Evolutionary conservation across 2,329 filamentous ascomycete genomes (phyloP), one percentile per base, ranked within the genome.

Genomic region (Hypoxylon sp.): DNA sequence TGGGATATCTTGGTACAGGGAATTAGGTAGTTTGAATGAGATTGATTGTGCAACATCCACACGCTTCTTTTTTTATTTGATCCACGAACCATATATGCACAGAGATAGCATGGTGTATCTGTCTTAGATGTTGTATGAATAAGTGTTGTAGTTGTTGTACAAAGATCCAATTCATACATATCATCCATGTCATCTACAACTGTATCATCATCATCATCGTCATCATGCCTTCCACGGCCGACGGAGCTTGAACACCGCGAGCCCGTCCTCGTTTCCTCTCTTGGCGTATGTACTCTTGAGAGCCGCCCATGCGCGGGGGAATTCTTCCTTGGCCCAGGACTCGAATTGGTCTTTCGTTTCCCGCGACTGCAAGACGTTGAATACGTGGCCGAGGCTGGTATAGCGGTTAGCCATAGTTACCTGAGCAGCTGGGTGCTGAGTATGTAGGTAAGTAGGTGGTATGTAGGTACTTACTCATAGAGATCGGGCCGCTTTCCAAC

Each of bases 331-430:
- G 2, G 88, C 88, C 91, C 91, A 96, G 11, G 79, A 74, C 67
- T 91, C 86, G 48, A 95, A 87, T 26, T 83, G 75, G 4, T 79
- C 75, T 69, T 94, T 90, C 63, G 84, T 79, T 42, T 80, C 78
- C 51, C 81, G 79, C 50, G 80, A 83, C 2, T 83, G 84, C 2
- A 91, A 79, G 7, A 84, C 86, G 62, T 93, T 94, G 70, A 90
- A 91, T 51, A 91, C 78, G 17, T 87, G 81, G 11, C 86, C 90
- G 36, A 96, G 75, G 20, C 90, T 40, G 27, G 2, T n/a, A 3
- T 16, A 30, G 48, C 44, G 67, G 53, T 57, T 29, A 51, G 42
- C 59, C 34, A 55, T 31, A 12, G 25, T 4, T 34, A 12, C 8
- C 17, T 7, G 8, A 19, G 3, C 13, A n/a, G 17, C 17, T 16